phyloP scores from a whole-genome alignment of 2,329 filamentous ascomycete genomes.

The Alternaria sp. region DNA sequence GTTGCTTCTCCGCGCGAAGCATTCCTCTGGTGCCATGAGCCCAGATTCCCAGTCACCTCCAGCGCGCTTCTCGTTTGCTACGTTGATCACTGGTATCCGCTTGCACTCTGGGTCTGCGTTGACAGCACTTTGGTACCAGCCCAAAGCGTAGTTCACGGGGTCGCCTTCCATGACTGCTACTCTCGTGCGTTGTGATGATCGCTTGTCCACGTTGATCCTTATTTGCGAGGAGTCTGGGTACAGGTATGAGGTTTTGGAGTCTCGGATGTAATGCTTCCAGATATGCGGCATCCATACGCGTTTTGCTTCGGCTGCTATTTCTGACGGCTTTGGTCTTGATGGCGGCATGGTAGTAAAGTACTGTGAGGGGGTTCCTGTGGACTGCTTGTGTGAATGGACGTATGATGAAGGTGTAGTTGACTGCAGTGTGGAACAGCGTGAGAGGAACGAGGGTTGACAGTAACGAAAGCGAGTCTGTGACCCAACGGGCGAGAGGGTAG shows the following conservation, averaged over 20 bases:
- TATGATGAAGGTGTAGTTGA: constrained; percentile 3
- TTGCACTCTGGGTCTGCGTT: constrained; percentile 40
- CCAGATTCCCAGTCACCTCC: constrained; percentile 82
- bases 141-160: constrained; percentile 61
- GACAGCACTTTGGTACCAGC: constrained; percentile 58
- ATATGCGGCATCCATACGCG: constrained; percentile 71
- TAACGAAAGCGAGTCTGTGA: constrained; percentile 11
- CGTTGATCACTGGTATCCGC: constrained; percentile 70
- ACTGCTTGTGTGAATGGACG: constrained; percentile 9
- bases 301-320: constrained; percentile 77
- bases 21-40: constrained; percentile 71
- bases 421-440: constrained; percentile 4
- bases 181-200: constrained; percentile 48
- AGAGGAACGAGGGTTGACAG: constrained; percentile 15
- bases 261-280: constrained; percentile 60
- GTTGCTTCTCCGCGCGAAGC: constrained; percentile 75
- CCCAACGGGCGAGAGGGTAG: constrained; percentile 30
- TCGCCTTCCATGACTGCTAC: constrained; percentile 56
- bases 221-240: constrained; percentile 52
- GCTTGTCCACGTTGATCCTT: constrained; percentile 56
- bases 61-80: constrained; percentile 76
- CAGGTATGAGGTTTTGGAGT: constrained; percentile 66
- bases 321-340: constrained; percentile 68
- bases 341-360: constrained; percentile 57
- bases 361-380: constrained; percentile 5